These are phyloP conservation scores for Phaeosphaeria sp. DNA, from an alignment of 2,329 filamentous ascomycete genomes.

Conservation along the genomic window DNA sequence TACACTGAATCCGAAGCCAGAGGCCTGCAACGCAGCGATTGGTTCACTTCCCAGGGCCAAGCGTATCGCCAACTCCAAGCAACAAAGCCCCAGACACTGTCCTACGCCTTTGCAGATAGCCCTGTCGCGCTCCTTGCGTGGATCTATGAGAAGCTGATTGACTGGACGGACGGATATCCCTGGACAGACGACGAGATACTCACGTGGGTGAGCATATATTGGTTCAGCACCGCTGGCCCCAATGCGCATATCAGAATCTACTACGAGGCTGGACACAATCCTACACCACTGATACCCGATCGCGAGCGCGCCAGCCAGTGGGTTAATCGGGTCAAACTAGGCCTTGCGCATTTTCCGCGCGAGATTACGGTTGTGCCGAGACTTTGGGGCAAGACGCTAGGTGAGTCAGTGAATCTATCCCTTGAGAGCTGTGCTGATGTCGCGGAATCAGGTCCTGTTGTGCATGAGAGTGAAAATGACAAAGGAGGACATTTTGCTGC, in stretches of 20 bases:
- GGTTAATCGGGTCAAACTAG: slow-evolving; percentile 58
- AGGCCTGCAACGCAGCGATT: slow-evolving; percentile 60
- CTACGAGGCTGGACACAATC: slow-evolving; percentile 66
- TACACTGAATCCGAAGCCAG: slow-evolving; percentile 61
- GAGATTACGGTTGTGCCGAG: slow-evolving; percentile 64
- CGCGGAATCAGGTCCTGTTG: slow-evolving; percentile 52
- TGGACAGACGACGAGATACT: slow-evolving; percentile 81
- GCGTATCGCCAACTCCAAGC: slow-evolving; percentile 68
- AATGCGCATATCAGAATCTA: slow-evolving; percentile 74
- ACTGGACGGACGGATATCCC: slow-evolving; percentile 75
- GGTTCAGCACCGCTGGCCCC: slow-evolving; percentile 72
- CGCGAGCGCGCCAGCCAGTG: slow-evolving; percentile 49
- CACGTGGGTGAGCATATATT: slow-evolving; percentile 77
- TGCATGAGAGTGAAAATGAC: slow-evolving; percentile 60
- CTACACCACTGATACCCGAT: slow-evolving; percentile 28
- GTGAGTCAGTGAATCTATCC: slow-evolving; percentile 30
- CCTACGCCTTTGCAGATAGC: slow-evolving; percentile 72
- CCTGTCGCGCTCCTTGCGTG: slow-evolving; percentile 76
- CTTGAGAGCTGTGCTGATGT: background rate
- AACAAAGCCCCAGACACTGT: slow-evolving; percentile 76
- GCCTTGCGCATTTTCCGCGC: slow-evolving; percentile 63
- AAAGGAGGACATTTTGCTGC: slow-evolving; percentile 69
- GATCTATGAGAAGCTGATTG: slow-evolving; percentile 82
- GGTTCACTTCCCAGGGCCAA: slow-evolving; percentile 65
- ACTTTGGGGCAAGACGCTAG: slow-evolving; percentile 66